These are phyloP conservation scores for Austroboletus eburneus DNA, from an alignment of 768 basidiomycete species.

Conservation along the genomic window DNA sequence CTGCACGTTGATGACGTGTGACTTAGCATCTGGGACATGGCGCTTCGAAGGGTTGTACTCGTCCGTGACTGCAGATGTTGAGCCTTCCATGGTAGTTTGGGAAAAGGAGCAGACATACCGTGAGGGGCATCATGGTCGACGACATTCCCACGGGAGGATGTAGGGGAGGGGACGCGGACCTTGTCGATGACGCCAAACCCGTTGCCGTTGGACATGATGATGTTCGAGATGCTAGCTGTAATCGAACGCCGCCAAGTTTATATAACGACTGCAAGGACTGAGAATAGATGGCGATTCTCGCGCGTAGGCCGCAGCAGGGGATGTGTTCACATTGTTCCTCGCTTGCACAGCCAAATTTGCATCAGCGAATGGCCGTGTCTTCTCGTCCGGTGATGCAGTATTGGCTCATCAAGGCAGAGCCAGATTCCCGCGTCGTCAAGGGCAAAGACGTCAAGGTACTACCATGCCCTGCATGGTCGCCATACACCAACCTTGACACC, in stretches of 20 bases:
- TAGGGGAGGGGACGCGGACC: conserved; percentile 43
- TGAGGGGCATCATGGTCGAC: conserved; percentile 68
- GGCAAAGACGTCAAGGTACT: conserved; percentile 81
- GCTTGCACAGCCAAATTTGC: too few relatives aligned
- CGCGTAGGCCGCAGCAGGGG: too few relatives aligned
- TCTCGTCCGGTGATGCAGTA: too few relatives aligned
- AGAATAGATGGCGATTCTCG: too few relatives aligned
- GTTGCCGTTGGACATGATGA: conserved; percentile 25
- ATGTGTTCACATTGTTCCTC: too few relatives aligned
- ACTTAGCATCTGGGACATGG: conserved; percentile 24
- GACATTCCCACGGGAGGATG: conserved; percentile 51
- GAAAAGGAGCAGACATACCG: conserved; percentile 40
- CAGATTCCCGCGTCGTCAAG: conserved; percentile 78
- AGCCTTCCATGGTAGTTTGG: conserved; percentile 1
- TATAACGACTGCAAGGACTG: too few relatives aligned
- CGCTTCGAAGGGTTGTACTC: conserved; percentile 39
- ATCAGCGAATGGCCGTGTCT: too few relatives aligned
- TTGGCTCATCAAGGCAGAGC: conserved; percentile 88
- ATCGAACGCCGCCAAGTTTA: conserved; percentile 7
- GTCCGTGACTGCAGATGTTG: conserved; percentile 55
- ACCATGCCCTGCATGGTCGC: not conserved
- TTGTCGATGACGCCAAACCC: conserved; percentile 39
- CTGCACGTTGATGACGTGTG: conserved; percentile 71
- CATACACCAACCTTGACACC: not conserved
- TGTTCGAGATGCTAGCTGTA: not conserved